A percentile compares a stretch with the other conserved stretches of the same genome.
These are phyloP conservation scores for Purshia tridentata DNA, from an alignment of 306 rosid genomes.

Conservation along the genomic window DNA sequence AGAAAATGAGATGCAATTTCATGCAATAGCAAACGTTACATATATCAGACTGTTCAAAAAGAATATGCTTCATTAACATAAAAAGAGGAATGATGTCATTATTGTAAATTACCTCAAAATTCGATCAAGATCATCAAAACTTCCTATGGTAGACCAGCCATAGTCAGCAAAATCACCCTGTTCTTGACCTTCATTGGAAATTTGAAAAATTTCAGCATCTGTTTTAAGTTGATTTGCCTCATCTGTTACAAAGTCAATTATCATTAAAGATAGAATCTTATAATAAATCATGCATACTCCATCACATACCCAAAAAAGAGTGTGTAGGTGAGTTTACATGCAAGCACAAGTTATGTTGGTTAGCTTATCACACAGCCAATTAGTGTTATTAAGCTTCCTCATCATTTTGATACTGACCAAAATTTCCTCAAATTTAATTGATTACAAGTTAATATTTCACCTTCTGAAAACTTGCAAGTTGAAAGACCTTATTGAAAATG, in stretches of 20 bases:
- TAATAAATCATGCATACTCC: conserved; percentile 17
- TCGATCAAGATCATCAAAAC: conserved; percentile 89
- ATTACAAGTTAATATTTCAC: not conserved
- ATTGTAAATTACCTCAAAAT: conserved; percentile 72
- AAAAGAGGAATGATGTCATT: conserved; percentile 8
- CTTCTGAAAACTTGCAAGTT: not conserved
- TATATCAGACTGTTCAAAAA: not conserved
- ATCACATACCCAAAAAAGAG: conserved; percentile 18
- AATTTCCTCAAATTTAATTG: not conserved
- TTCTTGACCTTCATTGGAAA: conserved; percentile 57
- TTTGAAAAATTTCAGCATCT: conserved; percentile 54
- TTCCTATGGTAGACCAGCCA: conserved; percentile 87
- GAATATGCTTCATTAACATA: not conserved
- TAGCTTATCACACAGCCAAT: not conserved
- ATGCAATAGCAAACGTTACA: not conserved
- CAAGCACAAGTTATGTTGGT: not conserved
- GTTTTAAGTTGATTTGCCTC: conserved; percentile 44
- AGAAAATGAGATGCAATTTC: not conserved
- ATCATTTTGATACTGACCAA: not conserved
- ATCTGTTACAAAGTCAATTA: conserved; percentile 44
- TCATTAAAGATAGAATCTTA: too few species aligned
- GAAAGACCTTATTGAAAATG: too few species aligned
- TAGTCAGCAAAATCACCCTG: conserved; percentile 80
- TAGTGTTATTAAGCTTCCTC: conserved; percentile 8
- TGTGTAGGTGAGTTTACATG: too few species aligned